A percentile compares a stretch with the other conserved stretches of the same genome.
Evolutionary conservation across 208 protist genomes (phyloP).

Genomic region (Trypanosoma platydactyli): DNA sequence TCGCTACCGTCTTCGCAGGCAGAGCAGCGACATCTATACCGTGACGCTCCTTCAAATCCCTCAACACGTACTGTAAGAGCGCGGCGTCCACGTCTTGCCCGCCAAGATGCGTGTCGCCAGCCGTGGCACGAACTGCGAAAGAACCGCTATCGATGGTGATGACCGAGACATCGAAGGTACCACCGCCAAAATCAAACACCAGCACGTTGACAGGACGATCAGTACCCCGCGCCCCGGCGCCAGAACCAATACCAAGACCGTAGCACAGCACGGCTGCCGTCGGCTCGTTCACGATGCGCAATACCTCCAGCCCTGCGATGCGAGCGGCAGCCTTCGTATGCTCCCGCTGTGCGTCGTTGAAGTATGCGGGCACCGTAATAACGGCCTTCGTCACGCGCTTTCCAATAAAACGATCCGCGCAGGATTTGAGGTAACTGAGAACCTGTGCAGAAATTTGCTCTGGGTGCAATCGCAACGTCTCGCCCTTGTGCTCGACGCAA

Average conservation of each 20-base stretch:
- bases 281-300: slow-evolving; percentile 98
- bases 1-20: slow-evolving; percentile 43
- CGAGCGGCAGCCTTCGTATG: slow-evolving; percentile 97
- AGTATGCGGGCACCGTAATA: slow-evolving; percentile 97
- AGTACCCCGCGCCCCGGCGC: slow-evolving; percentile 24
- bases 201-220: slow-evolving; percentile 71
- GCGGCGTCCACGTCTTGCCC: slow-evolving; percentile 72
- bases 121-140: slow-evolving; percentile 98
- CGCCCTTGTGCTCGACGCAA: slow-evolving; percentile 56
- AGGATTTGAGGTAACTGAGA: slow-evolving; percentile 92
- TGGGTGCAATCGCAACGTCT: slow-evolving; percentile 92
- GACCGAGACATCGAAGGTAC: slow-evolving; percentile 97
- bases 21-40: slow-evolving; percentile 46
- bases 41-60: slow-evolving; percentile 94
- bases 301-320: slow-evolving; percentile 95
- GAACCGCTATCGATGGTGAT: slow-evolving; percentile 97
- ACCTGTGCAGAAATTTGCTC: slow-evolving; percentile 98
- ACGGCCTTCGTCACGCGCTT: slow-evolving; percentile 93
- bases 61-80: slow-evolving; percentile 94
- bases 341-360: slow-evolving; percentile 97
- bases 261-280: slow-evolving; percentile 97
- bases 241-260: slow-evolving; percentile 91
- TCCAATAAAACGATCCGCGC: slow-evolving; percentile 95
- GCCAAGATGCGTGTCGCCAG: slow-evolving; percentile 98
- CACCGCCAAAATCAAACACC: slow-evolving; percentile 97